Conservation (phyloP, 345 rosid species). For the Atalantia buxifolia region DNA sequence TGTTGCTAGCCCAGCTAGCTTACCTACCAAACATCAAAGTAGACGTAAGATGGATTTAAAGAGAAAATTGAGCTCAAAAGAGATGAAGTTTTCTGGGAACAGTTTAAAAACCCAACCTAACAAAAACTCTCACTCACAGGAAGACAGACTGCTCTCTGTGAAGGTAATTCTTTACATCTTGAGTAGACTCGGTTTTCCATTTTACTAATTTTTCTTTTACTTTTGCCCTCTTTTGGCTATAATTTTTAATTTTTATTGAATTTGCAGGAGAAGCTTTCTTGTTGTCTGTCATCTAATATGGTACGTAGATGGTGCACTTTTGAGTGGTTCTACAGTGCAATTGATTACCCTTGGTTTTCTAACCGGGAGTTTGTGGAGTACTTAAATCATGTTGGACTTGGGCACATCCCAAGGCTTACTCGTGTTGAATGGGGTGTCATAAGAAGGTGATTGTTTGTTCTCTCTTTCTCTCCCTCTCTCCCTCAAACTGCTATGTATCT, state of each 20-base stretch:
- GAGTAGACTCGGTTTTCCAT: neutral
- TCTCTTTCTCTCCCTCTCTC: neutral
- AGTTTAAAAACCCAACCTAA: constrained; percentile 36
- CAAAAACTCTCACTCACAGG: constrained; percentile 28
- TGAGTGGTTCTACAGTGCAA: constrained; percentile 96
- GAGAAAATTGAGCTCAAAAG: constrained; percentile 38
- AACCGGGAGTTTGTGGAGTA: constrained; percentile 94
- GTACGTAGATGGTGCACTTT: constrained; percentile 87
- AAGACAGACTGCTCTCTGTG: constrained; percentile 31
- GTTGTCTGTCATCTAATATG: constrained; percentile 55
- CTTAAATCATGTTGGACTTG: constrained; percentile 90
- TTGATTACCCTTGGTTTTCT: constrained; percentile 97
- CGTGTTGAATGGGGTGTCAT: constrained; percentile 99
- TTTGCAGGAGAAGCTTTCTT: constrained; percentile 67
- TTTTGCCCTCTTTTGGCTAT: neutral
- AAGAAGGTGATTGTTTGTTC: constrained; percentile 51
- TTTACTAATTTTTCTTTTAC: neutral
- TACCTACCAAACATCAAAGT: constrained; percentile 40
- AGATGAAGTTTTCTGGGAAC: constrained; percentile 37
- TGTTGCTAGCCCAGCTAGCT: constrained; percentile 34
- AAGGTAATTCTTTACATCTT: constrained; percentile 32
- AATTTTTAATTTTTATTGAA: constrained; percentile 12
- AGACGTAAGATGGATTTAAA: constrained; percentile 65
- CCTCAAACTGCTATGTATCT: neutral
- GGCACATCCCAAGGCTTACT: constrained; percentile 89